Percentiles rank a stretch among this genome's conserved stretches.
Conservation (phyloP, 192 early-diverging fungal genomes). For the Mortierella antarctica region DNA sequence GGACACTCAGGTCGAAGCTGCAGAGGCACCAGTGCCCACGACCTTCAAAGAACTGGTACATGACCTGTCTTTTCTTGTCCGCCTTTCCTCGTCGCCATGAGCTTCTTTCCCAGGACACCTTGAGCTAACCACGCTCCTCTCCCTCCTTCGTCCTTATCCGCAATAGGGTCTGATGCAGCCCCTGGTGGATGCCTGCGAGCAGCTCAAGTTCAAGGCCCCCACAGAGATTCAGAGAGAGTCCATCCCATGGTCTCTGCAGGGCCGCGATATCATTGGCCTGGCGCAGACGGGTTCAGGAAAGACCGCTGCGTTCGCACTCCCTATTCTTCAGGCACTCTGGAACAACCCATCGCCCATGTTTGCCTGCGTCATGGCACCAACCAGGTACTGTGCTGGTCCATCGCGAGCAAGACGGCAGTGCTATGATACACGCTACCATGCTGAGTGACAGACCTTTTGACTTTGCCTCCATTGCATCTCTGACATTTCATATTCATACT, state of each 20-base stretch:
- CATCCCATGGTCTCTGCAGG: conserved; percentile 92
- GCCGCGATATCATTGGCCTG: conserved; percentile 96
- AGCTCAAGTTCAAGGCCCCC: conserved; percentile 88
- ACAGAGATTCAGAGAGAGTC: conserved; percentile 93
- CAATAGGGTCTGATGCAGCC: conserved; percentile 85
- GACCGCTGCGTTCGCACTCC: conserved; percentile 87
- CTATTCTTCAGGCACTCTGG: conserved; percentile 89
- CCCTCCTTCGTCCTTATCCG: conserved; percentile 3
- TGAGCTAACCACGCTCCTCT: neutral
- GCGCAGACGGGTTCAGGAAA: conserved; percentile 97
- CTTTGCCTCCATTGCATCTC: neutral
- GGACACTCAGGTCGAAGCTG: neutral
- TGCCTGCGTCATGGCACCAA: conserved; percentile 97
- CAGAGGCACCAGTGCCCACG: conserved; percentile 14
- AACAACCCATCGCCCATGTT: conserved; percentile 90
- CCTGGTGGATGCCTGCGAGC: conserved; percentile 89
- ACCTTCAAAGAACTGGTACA: conserved; percentile 52
- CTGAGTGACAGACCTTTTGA: neutral
- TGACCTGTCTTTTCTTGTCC: neutral
- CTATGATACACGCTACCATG: neutral
- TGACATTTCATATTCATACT: neutral
- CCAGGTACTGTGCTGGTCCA: conserved; percentile 63
- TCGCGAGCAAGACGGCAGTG: neutral
- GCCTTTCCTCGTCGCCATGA: neutral
- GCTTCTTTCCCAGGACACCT: neutral